Conservation (phyloP, 2,329 filamentous ascomycete species). For the Thielaviopsis punctulata region DNA sequence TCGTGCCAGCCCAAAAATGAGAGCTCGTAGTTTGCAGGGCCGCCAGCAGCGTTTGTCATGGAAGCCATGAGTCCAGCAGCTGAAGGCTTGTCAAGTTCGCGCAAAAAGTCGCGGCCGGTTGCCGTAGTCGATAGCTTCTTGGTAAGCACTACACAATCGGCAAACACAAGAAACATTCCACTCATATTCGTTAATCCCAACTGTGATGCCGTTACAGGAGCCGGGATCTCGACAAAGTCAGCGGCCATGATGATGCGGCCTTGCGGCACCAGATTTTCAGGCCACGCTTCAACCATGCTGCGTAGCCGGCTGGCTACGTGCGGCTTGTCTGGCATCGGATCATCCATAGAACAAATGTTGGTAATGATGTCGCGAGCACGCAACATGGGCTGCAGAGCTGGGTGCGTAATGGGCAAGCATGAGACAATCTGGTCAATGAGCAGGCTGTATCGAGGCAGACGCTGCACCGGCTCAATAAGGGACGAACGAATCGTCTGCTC, state of each 20-base stretch:
- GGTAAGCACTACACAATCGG: constrained; percentile 62
- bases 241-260: constrained; percentile 67
- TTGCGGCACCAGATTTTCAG: constrained; percentile 48
- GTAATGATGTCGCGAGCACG: constrained; percentile 87
- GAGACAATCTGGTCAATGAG: constrained; percentile 91
- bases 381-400: constrained; percentile 65
- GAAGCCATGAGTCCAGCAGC: constrained; percentile 44
- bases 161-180: constrained; percentile 69
- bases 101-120: constrained; percentile 60
- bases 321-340: constrained; percentile 48
- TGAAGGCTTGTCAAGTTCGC: constrained; percentile 71
- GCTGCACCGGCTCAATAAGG: constrained; percentile 89
- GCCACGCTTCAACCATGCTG: constrained; percentile 65
- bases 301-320: constrained; percentile 58
- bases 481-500: constrained; percentile 83
- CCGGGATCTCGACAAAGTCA: constrained; percentile 59
- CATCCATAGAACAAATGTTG: constrained; percentile 90
- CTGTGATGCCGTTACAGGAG: constrained; percentile 39
- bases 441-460: constrained; percentile 82
- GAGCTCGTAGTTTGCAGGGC: constrained; percentile 49
- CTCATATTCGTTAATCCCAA: constrained; percentile 18
- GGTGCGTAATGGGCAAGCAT: constrained; percentile 70
- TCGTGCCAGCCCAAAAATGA: constrained; percentile 57
- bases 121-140: constrained; percentile 48
- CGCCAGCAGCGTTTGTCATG: constrained; percentile 45